These are phyloP conservation scores for Usnea hakonensis DNA, from an alignment of 495 filamentous ascomycete species.

Conservation along the genomic window DNA sequence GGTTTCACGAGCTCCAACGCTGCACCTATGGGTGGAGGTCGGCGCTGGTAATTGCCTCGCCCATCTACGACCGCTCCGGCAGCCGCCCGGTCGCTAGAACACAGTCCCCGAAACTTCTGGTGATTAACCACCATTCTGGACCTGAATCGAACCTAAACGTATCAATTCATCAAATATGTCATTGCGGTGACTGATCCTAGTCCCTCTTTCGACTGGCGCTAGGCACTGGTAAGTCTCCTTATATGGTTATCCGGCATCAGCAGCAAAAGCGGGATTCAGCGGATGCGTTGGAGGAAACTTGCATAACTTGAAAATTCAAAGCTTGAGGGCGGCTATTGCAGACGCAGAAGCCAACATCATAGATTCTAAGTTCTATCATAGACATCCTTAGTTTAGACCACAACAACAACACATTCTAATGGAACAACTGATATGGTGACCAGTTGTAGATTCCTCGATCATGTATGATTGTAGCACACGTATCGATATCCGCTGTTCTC, in stretches of 20 bases:
- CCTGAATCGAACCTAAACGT: background rate
- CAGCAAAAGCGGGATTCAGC: background rate
- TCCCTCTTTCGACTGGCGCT: conserved; percentile 4
- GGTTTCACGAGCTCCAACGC: conserved; percentile 56
- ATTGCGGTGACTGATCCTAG: conserved; percentile 1
- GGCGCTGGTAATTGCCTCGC: conserved; percentile 47
- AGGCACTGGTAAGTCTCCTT: background rate
- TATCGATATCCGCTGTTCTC: background rate
- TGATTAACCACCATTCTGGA: background rate
- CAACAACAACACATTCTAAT: background rate
- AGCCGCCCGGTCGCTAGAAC: background rate
- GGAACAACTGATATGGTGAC: background rate
- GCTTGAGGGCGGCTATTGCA: background rate
- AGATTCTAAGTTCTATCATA: conserved; percentile 12
- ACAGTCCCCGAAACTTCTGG: background rate
- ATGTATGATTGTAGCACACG: too few relatives aligned
- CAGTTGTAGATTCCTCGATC: background rate
- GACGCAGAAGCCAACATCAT: conserved; percentile 7
- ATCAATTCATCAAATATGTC: background rate
- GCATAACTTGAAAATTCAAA: background rate
- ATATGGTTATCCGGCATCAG: conserved; percentile 2
- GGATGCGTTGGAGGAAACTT: background rate
- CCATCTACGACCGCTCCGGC: background rate
- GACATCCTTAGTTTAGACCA: conserved; percentile 8
- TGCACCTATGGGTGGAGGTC: conserved; percentile 54